Evolutionary conservation across 192 early-diverging fungal genomes (phyloP), one percentile per base, ranked within the genome.

Genomic region (Phycomyces blakesleeanus): DNA sequence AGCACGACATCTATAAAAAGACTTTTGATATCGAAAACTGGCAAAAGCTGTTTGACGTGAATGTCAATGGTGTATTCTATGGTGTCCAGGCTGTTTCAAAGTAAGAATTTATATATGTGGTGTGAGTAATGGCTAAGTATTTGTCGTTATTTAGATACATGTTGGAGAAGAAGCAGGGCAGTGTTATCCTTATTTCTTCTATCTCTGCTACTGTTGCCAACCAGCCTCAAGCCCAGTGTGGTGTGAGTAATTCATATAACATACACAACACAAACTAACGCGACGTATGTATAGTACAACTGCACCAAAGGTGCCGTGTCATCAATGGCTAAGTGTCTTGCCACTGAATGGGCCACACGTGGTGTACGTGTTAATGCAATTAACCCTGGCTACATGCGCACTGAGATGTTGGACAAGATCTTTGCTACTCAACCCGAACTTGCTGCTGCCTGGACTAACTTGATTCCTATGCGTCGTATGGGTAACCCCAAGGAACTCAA

Each of bases 61-160:
- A 74, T 41, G 67, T 74, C 24, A 63, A 74, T 55, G 72, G 72
- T 47, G 67, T 64, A 41, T 74, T 74, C 21, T 74, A 68, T 41
- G 56, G 65, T 37, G 38, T 62, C 14, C 72, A 74, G 39, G 72
- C 72, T 24, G 72, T 7, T 52, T 47, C 66, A 7, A 62, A 64
- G 62, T 65, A 59, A 55, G 63, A 26, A 8, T 9, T 0, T 15
- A 58, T 38, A 27, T 5, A 34, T 3, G 4, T 5, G 26, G 18
- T 58, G 11, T 38, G 11, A 12, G 21, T 55, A 20, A 24, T 4
- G 24, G 1, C 14, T 21, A 21, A 16, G 7, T 2, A 55, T 27
- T 22, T 5, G n/a, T 24, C 10, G 18, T 8, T 5, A 42, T 51
- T 50, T 51, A 47, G 57, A 42, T 49, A 51, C 16, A 64, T 71